Conservation (phyloP, 1,284 basidiomycete genomes). For the Malassezia psittaci region DNA sequence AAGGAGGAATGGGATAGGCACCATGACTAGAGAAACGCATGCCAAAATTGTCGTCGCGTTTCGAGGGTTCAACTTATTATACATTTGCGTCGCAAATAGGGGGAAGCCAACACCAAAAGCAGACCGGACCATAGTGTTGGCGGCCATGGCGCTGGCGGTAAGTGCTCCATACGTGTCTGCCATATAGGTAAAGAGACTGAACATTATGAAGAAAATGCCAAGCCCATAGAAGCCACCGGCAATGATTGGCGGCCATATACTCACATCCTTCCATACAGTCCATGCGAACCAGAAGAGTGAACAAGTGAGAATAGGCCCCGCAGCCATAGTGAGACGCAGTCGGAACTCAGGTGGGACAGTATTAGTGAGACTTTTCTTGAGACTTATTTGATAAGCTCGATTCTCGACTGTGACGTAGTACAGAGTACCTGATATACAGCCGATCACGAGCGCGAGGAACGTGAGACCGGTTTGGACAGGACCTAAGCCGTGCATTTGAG, state of each 20-base stretch:
- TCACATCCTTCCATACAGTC: slow-evolving; percentile 18
- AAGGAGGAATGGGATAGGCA: slow-evolving; percentile 57
- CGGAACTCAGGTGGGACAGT: slow-evolving; percentile 38
- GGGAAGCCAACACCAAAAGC: slow-evolving; percentile 55
- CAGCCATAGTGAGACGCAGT: slow-evolving; percentile 37
- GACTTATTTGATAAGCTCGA: slow-evolving; percentile 20
- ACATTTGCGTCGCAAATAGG: slow-evolving; percentile 53
- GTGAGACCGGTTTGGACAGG: slow-evolving; percentile 35
- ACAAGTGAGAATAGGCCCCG: slow-evolving; percentile 45
- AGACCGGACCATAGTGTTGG: slow-evolving; percentile 61
- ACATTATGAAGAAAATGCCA: slow-evolving; percentile 55
- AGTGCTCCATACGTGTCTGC: slow-evolving; percentile 53
- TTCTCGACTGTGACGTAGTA: slow-evolving; percentile 23
- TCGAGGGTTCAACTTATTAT: slow-evolving; percentile 57
- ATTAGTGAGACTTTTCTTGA: slow-evolving; percentile 20
- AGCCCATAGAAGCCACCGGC: slow-evolving; percentile 50
- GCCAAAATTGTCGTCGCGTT: slow-evolving; percentile 65
- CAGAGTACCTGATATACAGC: slow-evolving; percentile 20
- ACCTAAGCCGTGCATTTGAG: slow-evolving; percentile 34
- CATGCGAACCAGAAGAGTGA: slow-evolving; percentile 49
- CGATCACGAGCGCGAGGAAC: slow-evolving; percentile 45
- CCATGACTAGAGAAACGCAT: slow-evolving; percentile 59
- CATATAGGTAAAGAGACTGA: slow-evolving; percentile 49
- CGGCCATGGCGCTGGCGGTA: slow-evolving; percentile 55
- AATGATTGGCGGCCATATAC: slow-evolving; percentile 52